These are phyloP conservation scores for Backusella morwellensis DNA, from an alignment of 192 early-diverging fungal genomes.

Conservation along the genomic window DNA sequence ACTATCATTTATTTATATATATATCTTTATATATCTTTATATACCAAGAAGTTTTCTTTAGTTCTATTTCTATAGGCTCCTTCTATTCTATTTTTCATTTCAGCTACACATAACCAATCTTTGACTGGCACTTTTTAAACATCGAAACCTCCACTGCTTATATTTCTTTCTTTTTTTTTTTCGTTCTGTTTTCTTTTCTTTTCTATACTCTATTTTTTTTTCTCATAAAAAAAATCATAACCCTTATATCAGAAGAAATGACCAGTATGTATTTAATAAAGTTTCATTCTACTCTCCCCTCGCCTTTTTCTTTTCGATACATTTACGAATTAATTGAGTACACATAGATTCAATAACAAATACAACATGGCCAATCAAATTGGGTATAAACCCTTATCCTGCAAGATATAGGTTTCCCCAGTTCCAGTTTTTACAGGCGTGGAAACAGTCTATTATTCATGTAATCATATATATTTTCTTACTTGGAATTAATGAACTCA, in stretches of 20 bases:
- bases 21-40: neutral
- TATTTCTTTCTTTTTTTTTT: neutral
- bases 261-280: neutral
- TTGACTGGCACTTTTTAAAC: neutral
- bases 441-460: neutral
- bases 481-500: neutral
- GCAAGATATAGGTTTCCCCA: neutral
- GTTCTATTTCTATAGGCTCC: neutral
- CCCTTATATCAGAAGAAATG: neutral
- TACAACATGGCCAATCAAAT: neutral
- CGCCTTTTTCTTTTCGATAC: no score
- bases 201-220: neutral
- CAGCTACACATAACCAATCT: neutral
- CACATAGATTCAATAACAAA: neutral
- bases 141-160: neutral
- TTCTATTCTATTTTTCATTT: neutral
- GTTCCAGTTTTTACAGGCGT: neutral
- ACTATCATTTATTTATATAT: neutral
- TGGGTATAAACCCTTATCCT: neutral
- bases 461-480: neutral
- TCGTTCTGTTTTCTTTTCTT: neutral
- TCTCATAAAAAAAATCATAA: neutral
- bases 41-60: neutral
- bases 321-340: neutral
- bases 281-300: neutral